Evolutionary conservation across 495 filamentous ascomycete species (phyloP).

Genomic region (Penicillium goetzii): DNA sequence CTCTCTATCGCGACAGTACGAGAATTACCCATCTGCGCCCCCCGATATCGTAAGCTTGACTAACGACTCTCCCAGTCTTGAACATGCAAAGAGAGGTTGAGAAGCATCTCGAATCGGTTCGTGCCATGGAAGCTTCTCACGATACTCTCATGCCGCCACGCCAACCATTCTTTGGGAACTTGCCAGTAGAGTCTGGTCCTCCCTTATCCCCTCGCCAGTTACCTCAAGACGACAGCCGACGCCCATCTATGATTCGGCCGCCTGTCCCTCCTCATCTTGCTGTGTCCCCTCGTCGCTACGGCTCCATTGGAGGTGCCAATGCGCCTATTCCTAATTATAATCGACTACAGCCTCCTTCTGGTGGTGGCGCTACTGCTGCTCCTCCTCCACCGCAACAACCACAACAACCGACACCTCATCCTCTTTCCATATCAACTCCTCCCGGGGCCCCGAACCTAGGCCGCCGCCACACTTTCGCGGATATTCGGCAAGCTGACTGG

Average conservation of each 20-base stretch:
- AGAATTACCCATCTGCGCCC: background rate
- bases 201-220: conserved; percentile 92
- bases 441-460: conserved; percentile 68
- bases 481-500: conserved; percentile 92
- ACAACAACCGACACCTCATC: conserved; percentile 70
- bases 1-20: conserved; percentile 60
- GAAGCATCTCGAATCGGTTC: conserved; percentile 75
- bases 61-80: conserved; percentile 58
- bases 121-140: conserved; percentile 73
- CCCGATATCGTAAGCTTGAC: background rate
- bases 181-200: conserved; percentile 68
- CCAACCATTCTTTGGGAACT: conserved; percentile 74
- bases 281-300: conserved; percentile 78
- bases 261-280: conserved; percentile 78
- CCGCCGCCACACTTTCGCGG: conserved; percentile 91
- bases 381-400: conserved; percentile 66
- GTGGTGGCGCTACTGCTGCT: conserved; percentile 36
- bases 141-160: conserved; percentile 75
- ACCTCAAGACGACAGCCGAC: conserved; percentile 81
- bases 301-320: conserved; percentile 75
- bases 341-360: conserved; percentile 63
- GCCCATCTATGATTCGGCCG: conserved; percentile 67
- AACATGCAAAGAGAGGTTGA: conserved; percentile 83
- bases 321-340: conserved; percentile 67
- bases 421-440: conserved; percentile 76